Percentiles rank a stretch among this genome's conserved stretches.
Conservation (phyloP, 1,139 yeast genomes). For the Spencermartinsiella ligniputridi region DNA sequence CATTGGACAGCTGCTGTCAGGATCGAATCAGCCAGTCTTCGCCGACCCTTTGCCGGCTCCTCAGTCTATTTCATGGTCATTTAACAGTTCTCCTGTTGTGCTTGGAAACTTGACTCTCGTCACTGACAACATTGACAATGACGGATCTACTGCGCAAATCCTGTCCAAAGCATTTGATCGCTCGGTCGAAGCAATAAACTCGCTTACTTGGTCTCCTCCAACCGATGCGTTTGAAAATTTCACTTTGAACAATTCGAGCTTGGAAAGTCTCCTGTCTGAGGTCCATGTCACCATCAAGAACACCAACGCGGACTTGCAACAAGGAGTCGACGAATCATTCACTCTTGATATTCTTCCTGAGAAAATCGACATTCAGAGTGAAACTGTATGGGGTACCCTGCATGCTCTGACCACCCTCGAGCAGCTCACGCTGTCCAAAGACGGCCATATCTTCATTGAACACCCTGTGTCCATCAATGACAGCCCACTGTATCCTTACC, state of each 20-base stretch:
- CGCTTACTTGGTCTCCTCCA: not conserved
- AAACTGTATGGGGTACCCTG: slow-evolving; percentile 44
- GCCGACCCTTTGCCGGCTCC: not conserved
- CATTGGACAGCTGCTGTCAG: not conserved
- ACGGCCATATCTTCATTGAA: slow-evolving; percentile 27
- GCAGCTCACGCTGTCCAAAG: slow-evolving; percentile 33
- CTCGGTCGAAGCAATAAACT: not conserved
- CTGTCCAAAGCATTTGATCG: not conserved
- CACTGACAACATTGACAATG: not conserved
- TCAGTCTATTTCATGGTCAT: not conserved
- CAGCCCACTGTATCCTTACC: slow-evolving; percentile 39
- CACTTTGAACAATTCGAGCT: not conserved
- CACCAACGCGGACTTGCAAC: slow-evolving; percentile 33
- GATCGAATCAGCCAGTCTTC: not conserved
- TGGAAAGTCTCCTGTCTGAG: not conserved
- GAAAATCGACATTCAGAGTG: slow-evolving; percentile 31
- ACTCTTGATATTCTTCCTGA: slow-evolving; percentile 18
- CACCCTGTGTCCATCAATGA: slow-evolving; percentile 37
- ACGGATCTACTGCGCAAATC: not conserved
- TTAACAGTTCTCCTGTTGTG: not conserved
- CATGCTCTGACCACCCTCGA: slow-evolving; percentile 43
- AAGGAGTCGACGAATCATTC: slow-evolving; percentile 42
- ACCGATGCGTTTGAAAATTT: not conserved
- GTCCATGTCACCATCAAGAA: slow-evolving; percentile 23
- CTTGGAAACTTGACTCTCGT: not conserved